These are phyloP conservation scores for Agroathelia rolfsii DNA, from an alignment of 1,284 basidiomycete genomes.

Conservation along the genomic window DNA sequence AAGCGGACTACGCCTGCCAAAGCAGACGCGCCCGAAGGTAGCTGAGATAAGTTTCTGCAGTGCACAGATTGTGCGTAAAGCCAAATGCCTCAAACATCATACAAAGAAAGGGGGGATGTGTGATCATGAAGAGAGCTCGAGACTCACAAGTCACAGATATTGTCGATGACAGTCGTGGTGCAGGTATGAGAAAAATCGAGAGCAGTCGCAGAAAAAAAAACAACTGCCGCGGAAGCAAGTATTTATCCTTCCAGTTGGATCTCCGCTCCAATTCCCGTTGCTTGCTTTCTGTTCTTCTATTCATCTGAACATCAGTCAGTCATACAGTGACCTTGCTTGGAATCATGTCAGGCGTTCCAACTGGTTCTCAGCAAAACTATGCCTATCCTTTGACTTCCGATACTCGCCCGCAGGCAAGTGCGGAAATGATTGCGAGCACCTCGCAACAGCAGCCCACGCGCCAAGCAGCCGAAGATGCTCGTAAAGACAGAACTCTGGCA, in stretches of 20 bases:
- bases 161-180: not conserved
- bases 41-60: conserved; percentile 56
- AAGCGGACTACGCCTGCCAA: conserved; percentile 29
- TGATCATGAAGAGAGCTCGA: conserved; percentile 9
- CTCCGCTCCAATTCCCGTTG: conserved; percentile 12
- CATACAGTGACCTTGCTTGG: too few relatives aligned
- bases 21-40: conserved; percentile 45
- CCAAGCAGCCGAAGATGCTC: conserved; percentile 71
- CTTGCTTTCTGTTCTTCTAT: conserved; percentile 2
- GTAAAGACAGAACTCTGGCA: conserved; percentile 83
- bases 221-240: not conserved
- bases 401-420: conserved; percentile 3
- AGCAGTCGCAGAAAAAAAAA: conserved; percentile 7
- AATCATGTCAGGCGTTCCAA: conserved; percentile 16
- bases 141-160: conserved; percentile 15
- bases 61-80: conserved; percentile 63
- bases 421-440: conserved; percentile 1
- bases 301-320: conserved; percentile 21
- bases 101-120: conserved; percentile 9
- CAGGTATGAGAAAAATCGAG: conserved; percentile 6
- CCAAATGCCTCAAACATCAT: conserved; percentile 92
- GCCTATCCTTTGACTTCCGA: conserved; percentile 11
- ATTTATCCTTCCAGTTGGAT: too few relatives aligned
- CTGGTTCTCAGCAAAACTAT: conserved; percentile 11
- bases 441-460: conserved; percentile 28